These are phyloP conservation scores for Micromonas pusilla DNA, from an alignment of 139 green algal genomes.

Conservation along the genomic window DNA sequence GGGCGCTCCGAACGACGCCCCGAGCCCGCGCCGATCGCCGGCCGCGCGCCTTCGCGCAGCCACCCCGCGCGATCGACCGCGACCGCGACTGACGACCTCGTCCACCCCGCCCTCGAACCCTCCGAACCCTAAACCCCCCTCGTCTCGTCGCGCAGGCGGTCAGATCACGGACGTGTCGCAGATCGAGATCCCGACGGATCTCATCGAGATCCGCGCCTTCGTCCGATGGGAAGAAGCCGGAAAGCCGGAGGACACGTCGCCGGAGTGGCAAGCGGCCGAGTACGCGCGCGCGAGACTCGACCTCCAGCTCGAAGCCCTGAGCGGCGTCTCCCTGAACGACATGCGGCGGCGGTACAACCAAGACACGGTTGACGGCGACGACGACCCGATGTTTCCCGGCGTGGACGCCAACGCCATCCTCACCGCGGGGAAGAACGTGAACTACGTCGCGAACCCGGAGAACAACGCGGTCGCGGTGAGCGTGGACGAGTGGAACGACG, in stretches of 20 bases:
- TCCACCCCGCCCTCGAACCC: neutral
- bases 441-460: too few species aligned
- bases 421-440: neutral
- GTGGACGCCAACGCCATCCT: conserved; percentile 22
- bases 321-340: neutral
- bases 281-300: neutral
- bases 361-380: conserved; percentile 29
- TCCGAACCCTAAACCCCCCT: too few species aligned
- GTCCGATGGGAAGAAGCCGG: conserved; percentile 82
- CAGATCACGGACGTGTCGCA: neutral
- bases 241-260: conserved; percentile 35
- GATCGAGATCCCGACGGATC: conserved; percentile 66
- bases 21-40: too few species aligned
- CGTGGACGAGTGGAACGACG: too few species aligned
- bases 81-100: too few species aligned
- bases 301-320: neutral
- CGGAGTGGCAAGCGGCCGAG: conserved; percentile 30
- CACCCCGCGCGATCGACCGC: too few species aligned
- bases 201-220: conserved; percentile 91
- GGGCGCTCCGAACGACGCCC: too few species aligned
- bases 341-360: neutral
- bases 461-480: too few species aligned
- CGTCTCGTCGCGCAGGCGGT: neutral
- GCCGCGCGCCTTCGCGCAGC: too few species aligned
- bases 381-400: conserved; percentile 38